Percentiles rank a stretch among this genome's conserved stretches.
Evolutionary conservation across 2,329 filamentous ascomycete genomes (phyloP).

Genomic region (Aureobasidium sp.): DNA sequence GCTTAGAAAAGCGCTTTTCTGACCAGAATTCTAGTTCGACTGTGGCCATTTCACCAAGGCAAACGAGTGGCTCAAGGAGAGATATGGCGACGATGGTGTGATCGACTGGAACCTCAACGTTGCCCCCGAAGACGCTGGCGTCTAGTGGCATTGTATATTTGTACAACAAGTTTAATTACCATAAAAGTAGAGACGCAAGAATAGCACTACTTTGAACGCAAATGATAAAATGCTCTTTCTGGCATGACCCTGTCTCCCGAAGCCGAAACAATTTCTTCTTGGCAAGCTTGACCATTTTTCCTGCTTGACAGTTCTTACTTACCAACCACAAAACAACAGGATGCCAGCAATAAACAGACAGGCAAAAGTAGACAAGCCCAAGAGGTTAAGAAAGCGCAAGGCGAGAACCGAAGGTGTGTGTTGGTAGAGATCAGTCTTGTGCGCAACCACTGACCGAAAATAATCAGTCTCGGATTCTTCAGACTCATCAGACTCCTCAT

Average conservation of each 20-base stretch:
- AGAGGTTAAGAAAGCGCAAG: slow-evolving; percentile 7
- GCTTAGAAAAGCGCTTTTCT: not conserved
- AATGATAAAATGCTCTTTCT: not conserved
- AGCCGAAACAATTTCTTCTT: not conserved
- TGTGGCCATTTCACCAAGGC: slow-evolving; percentile 73
- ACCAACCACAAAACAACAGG: not conserved
- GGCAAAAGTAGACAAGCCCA: not conserved
- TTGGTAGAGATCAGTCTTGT: not conserved
- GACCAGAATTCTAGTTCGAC: slow-evolving; percentile 18
- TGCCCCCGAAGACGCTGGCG: slow-evolving; percentile 33
- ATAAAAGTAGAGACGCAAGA: not conserved
- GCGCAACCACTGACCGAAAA: not conserved
- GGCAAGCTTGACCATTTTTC: slow-evolving; percentile 2
- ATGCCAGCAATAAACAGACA: slow-evolving; percentile 9
- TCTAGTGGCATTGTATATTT: slow-evolving; percentile 18
- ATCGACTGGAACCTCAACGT: slow-evolving; percentile 74
- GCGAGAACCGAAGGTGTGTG: slow-evolving; percentile 8
- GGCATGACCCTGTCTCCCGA: not conserved
- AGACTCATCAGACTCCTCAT: slow-evolving; percentile 1
- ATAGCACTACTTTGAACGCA: not conserved
- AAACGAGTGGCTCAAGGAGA: slow-evolving; percentile 71
- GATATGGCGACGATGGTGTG: slow-evolving; percentile 69
- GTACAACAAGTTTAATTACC: not conserved
- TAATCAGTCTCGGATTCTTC: not conserved
- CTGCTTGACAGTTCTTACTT: not conserved